phyloP scores from a whole-genome alignment of 495 filamentous ascomycete species.

The Lindgomyces ingoldianus region DNA sequence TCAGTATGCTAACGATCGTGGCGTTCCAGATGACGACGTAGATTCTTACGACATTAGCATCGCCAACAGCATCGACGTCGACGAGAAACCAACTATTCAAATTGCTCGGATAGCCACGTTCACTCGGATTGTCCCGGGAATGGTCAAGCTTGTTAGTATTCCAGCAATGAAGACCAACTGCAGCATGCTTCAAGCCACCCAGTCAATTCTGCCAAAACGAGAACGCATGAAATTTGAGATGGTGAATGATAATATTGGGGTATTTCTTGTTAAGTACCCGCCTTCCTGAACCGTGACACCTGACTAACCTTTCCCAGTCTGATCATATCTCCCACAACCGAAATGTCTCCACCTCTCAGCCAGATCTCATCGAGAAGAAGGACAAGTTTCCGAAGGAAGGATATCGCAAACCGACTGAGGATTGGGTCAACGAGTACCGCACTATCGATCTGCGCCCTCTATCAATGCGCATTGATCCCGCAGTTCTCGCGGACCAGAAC shows the following conservation, averaged over 20 bases:
- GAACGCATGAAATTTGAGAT: neutral
- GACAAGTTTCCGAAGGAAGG: neutral
- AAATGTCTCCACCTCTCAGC: too few species aligned
- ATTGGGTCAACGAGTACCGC: neutral
- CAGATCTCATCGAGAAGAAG: neutral
- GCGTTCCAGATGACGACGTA: neutral
- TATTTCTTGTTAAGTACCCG: too few species aligned
- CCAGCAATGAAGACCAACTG: neutral
- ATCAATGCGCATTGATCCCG: neutral
- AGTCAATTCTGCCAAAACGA: neutral
- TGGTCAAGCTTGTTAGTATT: slow-evolving; percentile 1
- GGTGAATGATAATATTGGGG: neutral
- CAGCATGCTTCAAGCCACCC: neutral
- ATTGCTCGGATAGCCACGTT: neutral
- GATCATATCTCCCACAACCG: too few species aligned
- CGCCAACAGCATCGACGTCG: neutral
- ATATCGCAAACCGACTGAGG: neutral
- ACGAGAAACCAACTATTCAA: neutral
- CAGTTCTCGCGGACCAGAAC: neutral
- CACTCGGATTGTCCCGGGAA: neutral
- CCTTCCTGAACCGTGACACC: too few species aligned
- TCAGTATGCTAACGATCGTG: neutral
- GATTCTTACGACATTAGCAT: neutral
- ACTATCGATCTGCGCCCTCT: neutral
- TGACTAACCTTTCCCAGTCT: neutral